These are phyloP conservation scores for Fusarium paranaense DNA, from an alignment of 2,329 filamentous ascomycete species.

Conservation along the genomic window DNA sequence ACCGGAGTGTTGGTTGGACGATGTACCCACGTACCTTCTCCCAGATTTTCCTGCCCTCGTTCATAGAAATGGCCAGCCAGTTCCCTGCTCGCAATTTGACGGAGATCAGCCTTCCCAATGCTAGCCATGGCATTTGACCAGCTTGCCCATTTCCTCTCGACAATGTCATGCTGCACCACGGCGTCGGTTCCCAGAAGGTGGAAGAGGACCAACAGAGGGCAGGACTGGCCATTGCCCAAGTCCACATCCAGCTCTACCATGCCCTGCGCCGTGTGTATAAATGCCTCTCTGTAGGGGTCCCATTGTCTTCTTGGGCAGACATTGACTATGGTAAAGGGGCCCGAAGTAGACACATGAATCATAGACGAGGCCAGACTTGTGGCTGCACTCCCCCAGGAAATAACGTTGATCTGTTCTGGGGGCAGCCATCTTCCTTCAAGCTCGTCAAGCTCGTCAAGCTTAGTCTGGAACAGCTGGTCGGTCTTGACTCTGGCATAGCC, in stretches of 20 bases:
- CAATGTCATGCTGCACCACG: neutral
- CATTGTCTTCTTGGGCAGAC: neutral
- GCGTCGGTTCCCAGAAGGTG: rapidly evolving
- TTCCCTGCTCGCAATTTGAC: no score
- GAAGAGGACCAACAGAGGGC: neutral
- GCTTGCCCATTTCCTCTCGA: neutral
- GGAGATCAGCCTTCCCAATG: neutral
- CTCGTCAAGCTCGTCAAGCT: rapidly evolving
- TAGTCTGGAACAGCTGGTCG: neutral
- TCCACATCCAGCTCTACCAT: neutral
- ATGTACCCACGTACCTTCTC: neutral
- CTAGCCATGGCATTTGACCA: neutral
- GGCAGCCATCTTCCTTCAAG: neutral
- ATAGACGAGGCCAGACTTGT: no score
- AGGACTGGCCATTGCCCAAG: neutral
- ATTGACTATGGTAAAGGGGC: neutral
- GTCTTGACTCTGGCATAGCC: neutral
- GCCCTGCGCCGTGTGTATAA: neutral
- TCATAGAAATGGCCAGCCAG: no score
- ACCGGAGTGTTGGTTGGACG: neutral
- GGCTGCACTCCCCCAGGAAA: neutral
- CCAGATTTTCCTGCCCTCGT: neutral
- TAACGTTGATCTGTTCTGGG: neutral
- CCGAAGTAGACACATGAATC: neutral
- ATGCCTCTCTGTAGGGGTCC: neutral